These are phyloP conservation scores for Melanogaster broomeanus DNA, from an alignment of 768 basidiomycete species.

Conservation along the genomic window DNA sequence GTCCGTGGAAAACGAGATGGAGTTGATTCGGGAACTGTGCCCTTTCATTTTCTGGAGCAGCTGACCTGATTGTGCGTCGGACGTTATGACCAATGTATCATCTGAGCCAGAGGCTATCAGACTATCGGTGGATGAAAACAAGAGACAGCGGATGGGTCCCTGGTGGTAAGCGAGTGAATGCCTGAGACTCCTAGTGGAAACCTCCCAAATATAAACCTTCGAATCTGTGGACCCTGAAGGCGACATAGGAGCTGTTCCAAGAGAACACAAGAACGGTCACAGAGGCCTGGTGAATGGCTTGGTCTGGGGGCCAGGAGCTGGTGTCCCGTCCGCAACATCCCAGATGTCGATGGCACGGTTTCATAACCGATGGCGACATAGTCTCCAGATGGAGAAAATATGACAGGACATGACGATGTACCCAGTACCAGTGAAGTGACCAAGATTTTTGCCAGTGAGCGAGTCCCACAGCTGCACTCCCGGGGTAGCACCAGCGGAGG, in stretches of 20 bases:
- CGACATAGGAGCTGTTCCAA: conserved; percentile 5
- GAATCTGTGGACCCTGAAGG: conserved; percentile 15
- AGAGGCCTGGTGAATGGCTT: neutral
- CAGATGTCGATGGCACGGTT: conserved; percentile 12
- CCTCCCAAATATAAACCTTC: conserved; percentile 18
- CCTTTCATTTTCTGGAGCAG: conserved; percentile 13
- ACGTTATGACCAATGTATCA: conserved; percentile 14
- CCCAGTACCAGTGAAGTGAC: conserved; percentile 12
- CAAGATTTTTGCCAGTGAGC: conserved; percentile 13
- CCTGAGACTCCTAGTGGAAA: conserved; percentile 1
- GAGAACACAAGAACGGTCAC: conserved; percentile 15
- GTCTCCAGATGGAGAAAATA: conserved; percentile 16
- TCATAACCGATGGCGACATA: conserved; percentile 14
- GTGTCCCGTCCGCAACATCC: conserved; percentile 18
- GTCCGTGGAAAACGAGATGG: conserved; percentile 23
- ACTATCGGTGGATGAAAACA: conserved; percentile 17
- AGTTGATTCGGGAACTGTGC: conserved; percentile 17
- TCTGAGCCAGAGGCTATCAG: conserved; percentile 17
- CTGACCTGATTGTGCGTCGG: conserved; percentile 8
- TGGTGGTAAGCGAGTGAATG: conserved; percentile 14
- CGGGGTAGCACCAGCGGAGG: conserved; percentile 37
- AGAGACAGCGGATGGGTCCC: conserved; percentile 14
- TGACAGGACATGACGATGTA: conserved; percentile 13
- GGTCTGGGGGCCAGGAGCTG: conserved; percentile 4
- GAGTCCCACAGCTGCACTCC: conserved; percentile 22